Conservation (phyloP, 1,284 basidiomycete genomes). For the Inonotus hispidus region DNA sequence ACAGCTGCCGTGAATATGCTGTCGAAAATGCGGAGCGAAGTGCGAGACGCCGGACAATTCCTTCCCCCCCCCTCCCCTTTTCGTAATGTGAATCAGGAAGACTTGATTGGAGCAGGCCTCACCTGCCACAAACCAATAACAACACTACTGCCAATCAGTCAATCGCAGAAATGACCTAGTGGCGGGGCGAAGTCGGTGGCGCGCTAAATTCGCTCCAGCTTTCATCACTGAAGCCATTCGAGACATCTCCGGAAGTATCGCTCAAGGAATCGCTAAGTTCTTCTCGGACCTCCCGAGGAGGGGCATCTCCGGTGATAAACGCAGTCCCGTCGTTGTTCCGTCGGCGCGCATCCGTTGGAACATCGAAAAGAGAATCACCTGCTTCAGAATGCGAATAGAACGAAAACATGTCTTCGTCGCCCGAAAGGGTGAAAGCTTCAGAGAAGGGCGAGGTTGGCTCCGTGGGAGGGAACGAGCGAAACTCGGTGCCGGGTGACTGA, state of each 20-base stretch:
- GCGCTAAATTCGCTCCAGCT: conserved; percentile 6
- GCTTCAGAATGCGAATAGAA: neutral
- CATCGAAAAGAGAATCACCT: neutral
- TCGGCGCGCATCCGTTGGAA: neutral
- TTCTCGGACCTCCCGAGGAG: neutral
- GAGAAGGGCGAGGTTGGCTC: conserved; percentile 10
- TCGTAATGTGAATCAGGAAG: too few species aligned
- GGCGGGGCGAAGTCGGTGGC: neutral
- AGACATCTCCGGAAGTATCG: neutral
- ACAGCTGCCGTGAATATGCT: too few species aligned
- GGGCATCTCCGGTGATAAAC: neutral
- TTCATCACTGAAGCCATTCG: neutral
- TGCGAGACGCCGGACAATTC: too few species aligned
- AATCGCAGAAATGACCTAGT: neutral
- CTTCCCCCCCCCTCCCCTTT: too few species aligned
- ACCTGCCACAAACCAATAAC: too few species aligned
- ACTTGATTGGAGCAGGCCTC: too few species aligned
- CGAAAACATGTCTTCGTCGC: conserved; percentile 7
- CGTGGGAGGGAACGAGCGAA: conserved; percentile 2
- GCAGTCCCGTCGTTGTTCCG: neutral
- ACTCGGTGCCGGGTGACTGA: conserved; percentile 3
- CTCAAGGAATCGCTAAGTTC: conserved; percentile 3
- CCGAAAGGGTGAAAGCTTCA: conserved; percentile 2
- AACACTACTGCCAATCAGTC: too few species aligned
- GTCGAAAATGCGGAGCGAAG: too few species aligned